A percentile compares a stretch with the other conserved stretches of the same genome.
Conservation (phyloP, 139 green algal species). For the Choricystis sp. region DNA sequence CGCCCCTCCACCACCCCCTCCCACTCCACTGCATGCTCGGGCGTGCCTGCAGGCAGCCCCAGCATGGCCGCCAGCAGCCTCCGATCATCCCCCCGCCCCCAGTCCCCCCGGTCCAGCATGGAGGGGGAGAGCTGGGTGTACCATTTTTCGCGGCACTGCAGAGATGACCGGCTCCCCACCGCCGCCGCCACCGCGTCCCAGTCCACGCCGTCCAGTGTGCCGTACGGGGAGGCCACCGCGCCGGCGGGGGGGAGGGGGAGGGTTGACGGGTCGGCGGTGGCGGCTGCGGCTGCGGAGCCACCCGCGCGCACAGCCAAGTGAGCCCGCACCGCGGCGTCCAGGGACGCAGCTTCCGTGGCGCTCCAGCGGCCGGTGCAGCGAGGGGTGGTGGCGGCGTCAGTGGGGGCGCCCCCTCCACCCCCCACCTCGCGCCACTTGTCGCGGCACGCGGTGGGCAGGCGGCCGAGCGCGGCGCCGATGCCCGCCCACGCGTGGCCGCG, state of each 20-base stretch:
- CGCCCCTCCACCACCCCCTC: conserved; percentile 25
- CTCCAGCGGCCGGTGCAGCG: not conserved
- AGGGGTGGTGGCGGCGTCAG: too few relatives aligned
- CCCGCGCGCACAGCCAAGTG: not conserved
- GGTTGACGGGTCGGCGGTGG: conserved; percentile 1
- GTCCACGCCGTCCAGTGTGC: conserved; percentile 50
- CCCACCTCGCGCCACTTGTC: conserved; percentile 26
- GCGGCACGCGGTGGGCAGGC: conserved; percentile 30
- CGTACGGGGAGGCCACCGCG: too few relatives aligned
- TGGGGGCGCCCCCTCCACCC: too few relatives aligned
- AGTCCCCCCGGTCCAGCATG: conserved; percentile 45
- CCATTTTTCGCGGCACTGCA: conserved; percentile 36
- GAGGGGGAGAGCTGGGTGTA: conserved; percentile 28
- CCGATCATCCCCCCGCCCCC: conserved; percentile 46
- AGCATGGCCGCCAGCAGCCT: conserved; percentile 31
- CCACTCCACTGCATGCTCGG: conserved; percentile 42
- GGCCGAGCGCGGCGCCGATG: conserved; percentile 29
- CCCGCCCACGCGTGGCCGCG: conserved; percentile 34
- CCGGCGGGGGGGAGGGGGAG: conserved; percentile 5
- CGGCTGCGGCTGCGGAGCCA: not conserved
- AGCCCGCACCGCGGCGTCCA: not conserved
- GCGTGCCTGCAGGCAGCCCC: not conserved
- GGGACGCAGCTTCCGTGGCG: not conserved
- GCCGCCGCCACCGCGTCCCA: conserved; percentile 27
- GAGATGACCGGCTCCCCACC: conserved; percentile 18